Conservation (phyloP, 495 filamentous ascomycete genomes). For the Hypoxylon fragiforme region DNA sequence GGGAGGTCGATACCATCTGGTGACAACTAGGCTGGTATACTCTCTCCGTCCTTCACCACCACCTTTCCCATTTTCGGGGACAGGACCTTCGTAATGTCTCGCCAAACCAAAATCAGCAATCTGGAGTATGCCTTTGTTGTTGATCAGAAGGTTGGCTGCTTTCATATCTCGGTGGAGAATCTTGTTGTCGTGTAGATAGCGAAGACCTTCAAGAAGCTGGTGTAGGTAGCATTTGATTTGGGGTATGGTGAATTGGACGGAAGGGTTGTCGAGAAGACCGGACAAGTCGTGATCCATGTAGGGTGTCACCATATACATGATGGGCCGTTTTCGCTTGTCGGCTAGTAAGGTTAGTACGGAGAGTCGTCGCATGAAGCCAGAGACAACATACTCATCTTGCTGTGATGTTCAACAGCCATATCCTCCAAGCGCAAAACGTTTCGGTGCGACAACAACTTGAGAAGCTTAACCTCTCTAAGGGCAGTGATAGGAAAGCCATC, state of each 20-base stretch:
- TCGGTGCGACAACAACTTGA: conserved; percentile 88
- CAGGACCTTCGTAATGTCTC: conserved; percentile 85
- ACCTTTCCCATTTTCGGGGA: conserved; percentile 76
- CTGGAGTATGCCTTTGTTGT: conserved; percentile 88
- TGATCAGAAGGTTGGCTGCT: conserved; percentile 95
- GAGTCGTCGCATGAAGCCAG: background rate
- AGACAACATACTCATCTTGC: conserved; percentile 60
- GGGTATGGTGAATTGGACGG: conserved; percentile 78
- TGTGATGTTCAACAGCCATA: conserved; percentile 85
- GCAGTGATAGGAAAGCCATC: conserved; percentile 84
- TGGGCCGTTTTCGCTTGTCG: conserved; percentile 79
- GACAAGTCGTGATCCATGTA: conserved; percentile 99
- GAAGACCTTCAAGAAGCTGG: conserved; percentile 86
- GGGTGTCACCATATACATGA: conserved; percentile 97
- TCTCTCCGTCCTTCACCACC: conserved; percentile 85
- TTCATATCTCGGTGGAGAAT: conserved; percentile 99
- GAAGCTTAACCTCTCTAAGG: conserved; percentile 87
- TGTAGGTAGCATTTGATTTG: conserved; percentile 99
- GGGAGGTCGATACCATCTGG: conserved; percentile 94
- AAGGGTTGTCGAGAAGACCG: conserved; percentile 91
- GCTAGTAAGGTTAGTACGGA: conserved; percentile 40
- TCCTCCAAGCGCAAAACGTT: conserved; percentile 90
- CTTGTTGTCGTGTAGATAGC: conserved; percentile 85
- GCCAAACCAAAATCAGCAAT: conserved; percentile 98
- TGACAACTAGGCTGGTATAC: conserved; percentile 94